phyloP scores from a whole-genome alignment of 2,329 filamentous ascomycete species.

The Alternaria angustiovoidea region DNA sequence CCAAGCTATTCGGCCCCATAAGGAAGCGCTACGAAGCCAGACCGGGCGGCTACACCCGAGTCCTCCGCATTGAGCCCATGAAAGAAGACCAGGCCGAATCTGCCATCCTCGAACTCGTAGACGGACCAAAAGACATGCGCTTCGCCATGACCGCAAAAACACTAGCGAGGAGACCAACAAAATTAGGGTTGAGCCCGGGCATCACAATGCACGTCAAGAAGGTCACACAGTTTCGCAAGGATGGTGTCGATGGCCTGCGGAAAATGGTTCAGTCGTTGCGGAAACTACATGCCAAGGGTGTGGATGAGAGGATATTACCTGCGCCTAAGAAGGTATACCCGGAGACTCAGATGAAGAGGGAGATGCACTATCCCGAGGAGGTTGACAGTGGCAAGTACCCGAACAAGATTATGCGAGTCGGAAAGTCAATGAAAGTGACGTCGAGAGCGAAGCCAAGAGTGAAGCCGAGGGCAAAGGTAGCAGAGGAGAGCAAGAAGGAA shows the following conservation, averaged over 20 bases:
- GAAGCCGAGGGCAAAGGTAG: neutral
- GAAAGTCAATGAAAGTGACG: neutral
- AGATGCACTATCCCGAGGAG: slow-evolving; percentile 41
- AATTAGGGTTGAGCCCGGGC: slow-evolving; percentile 70
- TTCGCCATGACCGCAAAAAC: slow-evolving; percentile 93
- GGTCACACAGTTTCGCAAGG: slow-evolving; percentile 76
- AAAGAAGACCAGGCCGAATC: slow-evolving; percentile 87
- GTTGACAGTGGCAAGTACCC: slow-evolving; percentile 32
- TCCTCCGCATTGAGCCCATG: slow-evolving; percentile 88
- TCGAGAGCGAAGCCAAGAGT: neutral
- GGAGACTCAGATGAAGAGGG: slow-evolving; percentile 34
- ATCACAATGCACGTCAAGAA: slow-evolving; percentile 83
- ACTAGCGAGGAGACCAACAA: slow-evolving; percentile 68
- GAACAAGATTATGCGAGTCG: slow-evolving; percentile 20
- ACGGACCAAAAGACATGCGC: slow-evolving; percentile 91
- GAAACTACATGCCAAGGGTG: slow-evolving; percentile 29
- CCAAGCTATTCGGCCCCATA: slow-evolving; percentile 88
- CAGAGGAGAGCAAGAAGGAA: neutral
- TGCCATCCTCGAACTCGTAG: slow-evolving; percentile 93
- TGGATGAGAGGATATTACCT: slow-evolving; percentile 38
- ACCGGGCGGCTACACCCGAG: slow-evolving; percentile 92
- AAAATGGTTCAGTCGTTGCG: slow-evolving; percentile 58
- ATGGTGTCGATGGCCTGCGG: slow-evolving; percentile 74
- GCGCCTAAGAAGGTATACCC: slow-evolving; percentile 45
- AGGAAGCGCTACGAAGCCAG: slow-evolving; percentile 78